Base-by-base conservation (phyloP, 1,284 basidiomycete species). In the Boletus smithii region DNA sequence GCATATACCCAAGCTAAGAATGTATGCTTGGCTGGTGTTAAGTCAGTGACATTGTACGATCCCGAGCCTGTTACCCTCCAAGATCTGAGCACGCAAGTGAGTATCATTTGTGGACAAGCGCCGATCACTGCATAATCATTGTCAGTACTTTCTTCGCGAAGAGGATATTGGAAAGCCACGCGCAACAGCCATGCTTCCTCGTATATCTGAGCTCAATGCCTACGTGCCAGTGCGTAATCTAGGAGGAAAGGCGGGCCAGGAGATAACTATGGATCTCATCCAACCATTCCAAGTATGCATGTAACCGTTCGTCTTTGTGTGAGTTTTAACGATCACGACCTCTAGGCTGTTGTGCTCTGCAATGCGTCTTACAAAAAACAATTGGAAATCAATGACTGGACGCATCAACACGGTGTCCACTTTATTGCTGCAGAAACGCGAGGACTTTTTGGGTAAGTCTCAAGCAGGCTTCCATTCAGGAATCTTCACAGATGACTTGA, bases 21-120 rank as follows among this genome's bases (percentile, higher is more conserved):
- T 66, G 79, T 98, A 46, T 88, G 85, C 40, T 78, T 99, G 40
- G 97, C 97, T 40, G 97, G 97, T 53, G 97, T 99, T 49, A 99
- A 98, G 74, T 95, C 91, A 18, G 95, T 99, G 36, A 97, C 95
- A 14, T 79, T 99, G 53, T 98, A 85, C 65, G 97, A 99, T 70
- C 95, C 95, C 8, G 85, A 92, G 52, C 89, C 84, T 7, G 90
- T 95, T 16, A 78, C 81, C 39, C 66, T 95, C 33, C 83, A 88
- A 56, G 97, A 99, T 71, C 78, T 99, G 39, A 90, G 94, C 65
- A 91, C 94, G 6, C 94, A 97, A 73, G 92, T 88, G 58, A 59
- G 76, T 69, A 46, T 44, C 40, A 42, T 39, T 46, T 29, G 37
- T 30, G 31, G 22, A 44, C 30, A 23, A 26, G 36, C 17, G 14